A percentile compares a stretch with the other conserved stretches of the same genome.
These are phyloP conservation scores for Paramecium sexaurelia DNA, from an alignment of 73 alveolate species.

Conservation along the genomic window DNA sequence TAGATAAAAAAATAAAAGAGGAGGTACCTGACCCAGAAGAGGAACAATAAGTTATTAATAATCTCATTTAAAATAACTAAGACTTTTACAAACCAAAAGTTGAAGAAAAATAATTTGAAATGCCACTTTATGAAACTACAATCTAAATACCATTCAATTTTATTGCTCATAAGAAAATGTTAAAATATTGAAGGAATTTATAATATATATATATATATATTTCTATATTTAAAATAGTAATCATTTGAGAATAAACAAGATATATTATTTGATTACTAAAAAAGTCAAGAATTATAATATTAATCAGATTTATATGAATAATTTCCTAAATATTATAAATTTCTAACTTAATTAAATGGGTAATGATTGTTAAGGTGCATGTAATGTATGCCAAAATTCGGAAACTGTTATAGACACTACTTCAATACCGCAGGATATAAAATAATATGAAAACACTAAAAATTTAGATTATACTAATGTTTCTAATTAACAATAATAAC, in stretches of 20 bases:
- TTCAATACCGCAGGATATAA: not conserved
- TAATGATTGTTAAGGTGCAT: slow-evolving; percentile 46
- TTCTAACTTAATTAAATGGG: slow-evolving; percentile 50
- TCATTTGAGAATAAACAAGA: not conserved
- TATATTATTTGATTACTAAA: too few relatives aligned
- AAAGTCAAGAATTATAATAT: not conserved
- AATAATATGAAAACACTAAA: not conserved
- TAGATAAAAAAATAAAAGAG: not conserved
- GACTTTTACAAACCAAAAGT: not conserved
- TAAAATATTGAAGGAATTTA: not conserved
- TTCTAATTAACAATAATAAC: not conserved
- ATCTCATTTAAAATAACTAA: not conserved
- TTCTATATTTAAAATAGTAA: not conserved
- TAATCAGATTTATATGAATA: not conserved
- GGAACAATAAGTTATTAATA: not conserved
- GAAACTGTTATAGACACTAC: slow-evolving; percentile 39
- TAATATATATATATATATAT: not conserved
- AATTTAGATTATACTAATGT: not conserved
- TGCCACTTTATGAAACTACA: not conserved
- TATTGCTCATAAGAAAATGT: not conserved
- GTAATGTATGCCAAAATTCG: slow-evolving; percentile 44
- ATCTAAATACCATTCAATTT: not conserved
- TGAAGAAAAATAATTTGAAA: not conserved
- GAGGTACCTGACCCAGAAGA: slow-evolving; percentile 11
- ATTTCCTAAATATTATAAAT: not conserved